These are phyloP conservation scores for Ophiostoma himal-ulmi DNA, from an alignment of 2,329 filamentous ascomycete genomes.

Conservation along the genomic window DNA sequence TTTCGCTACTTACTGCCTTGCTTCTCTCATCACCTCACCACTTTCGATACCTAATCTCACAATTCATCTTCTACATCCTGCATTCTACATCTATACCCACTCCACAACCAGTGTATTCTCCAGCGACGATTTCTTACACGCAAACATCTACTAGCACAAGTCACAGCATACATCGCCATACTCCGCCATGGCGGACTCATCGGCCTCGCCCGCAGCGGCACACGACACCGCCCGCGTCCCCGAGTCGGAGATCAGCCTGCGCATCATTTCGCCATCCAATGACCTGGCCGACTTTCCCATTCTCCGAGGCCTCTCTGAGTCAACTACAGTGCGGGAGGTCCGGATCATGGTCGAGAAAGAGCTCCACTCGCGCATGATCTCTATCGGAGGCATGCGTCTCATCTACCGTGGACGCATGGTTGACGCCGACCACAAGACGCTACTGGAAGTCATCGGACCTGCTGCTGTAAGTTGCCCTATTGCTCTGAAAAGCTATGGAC, in stretches of 20 bases:
- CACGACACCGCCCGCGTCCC: background rate
- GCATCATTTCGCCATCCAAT: constrained; percentile 22
- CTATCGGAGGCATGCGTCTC: constrained; percentile 21
- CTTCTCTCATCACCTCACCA: background rate
- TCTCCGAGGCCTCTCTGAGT: constrained; percentile 14
- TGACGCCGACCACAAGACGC: constrained; percentile 19
- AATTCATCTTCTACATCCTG: background rate
- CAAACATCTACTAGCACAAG: background rate
- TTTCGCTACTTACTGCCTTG: background rate
- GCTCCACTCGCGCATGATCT: constrained; percentile 16
- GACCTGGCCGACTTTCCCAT: constrained; percentile 21
- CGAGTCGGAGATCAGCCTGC: constrained; percentile 19
- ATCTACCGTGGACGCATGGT: constrained; percentile 26
- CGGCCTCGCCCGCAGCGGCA: background rate
- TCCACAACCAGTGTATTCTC: too few relatives aligned
- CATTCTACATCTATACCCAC: background rate
- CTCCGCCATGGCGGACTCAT: constrained; percentile 15
- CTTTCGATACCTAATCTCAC: background rate
- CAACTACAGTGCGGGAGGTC: constrained; percentile 22
- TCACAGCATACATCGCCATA: background rate
- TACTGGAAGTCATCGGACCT: constrained; percentile 23
- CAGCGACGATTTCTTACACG: background rate
- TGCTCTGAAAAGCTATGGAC: background rate
- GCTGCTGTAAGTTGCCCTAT: constrained; percentile 17
- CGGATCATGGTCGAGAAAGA: constrained; percentile 19